phyloP scores from a whole-genome alignment of 2,329 filamentous ascomycete species.

The Acrodontium crateriforme region DNA sequence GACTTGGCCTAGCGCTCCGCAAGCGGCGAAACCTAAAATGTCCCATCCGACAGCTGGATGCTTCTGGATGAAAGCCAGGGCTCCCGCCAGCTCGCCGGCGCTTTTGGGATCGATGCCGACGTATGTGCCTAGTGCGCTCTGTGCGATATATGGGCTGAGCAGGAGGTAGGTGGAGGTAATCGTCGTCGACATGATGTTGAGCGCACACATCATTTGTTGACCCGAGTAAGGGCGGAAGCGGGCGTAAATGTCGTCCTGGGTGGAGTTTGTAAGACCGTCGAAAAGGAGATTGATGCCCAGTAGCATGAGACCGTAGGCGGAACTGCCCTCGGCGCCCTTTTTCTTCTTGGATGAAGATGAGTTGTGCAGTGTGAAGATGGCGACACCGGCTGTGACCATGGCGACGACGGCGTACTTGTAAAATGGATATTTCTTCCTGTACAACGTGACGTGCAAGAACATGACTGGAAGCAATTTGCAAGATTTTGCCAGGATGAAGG shows the following conservation, averaged over 20 bases:
- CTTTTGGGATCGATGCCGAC: slow-evolving; percentile 33
- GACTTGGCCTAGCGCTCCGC: slow-evolving; percentile 84
- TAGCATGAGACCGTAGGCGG: slow-evolving; percentile 66
- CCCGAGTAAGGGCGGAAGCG: slow-evolving; percentile 67
- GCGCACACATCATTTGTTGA: slow-evolving; percentile 98
- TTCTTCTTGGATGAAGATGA: slow-evolving; percentile 24
- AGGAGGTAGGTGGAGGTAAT: slow-evolving; percentile 67
- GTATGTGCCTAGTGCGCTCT: slow-evolving; percentile 33
- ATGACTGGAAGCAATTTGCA: slow-evolving; percentile 99
- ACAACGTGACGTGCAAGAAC: slow-evolving; percentile 87
- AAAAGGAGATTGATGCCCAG: slow-evolving; percentile 84
- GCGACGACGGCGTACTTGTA: slow-evolving; percentile 95
- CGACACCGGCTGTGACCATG: slow-evolving; percentile 81
- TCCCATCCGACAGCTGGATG: slow-evolving; percentile 77
- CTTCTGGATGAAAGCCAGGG: slow-evolving; percentile 63
- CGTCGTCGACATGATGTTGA: slow-evolving; percentile 74
- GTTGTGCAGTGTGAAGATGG: slow-evolving; percentile 83
- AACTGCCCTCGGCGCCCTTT: slow-evolving; percentile 36
- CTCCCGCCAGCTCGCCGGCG: slow-evolving; percentile 66
- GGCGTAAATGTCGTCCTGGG: slow-evolving; percentile 85
- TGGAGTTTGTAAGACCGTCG: slow-evolving; percentile 90
- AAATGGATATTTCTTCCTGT: slow-evolving; percentile 74
- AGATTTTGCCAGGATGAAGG: slow-evolving; percentile 90
- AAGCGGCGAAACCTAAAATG: slow-evolving; percentile 77
- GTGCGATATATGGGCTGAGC: slow-evolving; percentile 64